Conservation (phyloP, 2,329 filamentous ascomycete species). For the Phialocephala sp. region DNA sequence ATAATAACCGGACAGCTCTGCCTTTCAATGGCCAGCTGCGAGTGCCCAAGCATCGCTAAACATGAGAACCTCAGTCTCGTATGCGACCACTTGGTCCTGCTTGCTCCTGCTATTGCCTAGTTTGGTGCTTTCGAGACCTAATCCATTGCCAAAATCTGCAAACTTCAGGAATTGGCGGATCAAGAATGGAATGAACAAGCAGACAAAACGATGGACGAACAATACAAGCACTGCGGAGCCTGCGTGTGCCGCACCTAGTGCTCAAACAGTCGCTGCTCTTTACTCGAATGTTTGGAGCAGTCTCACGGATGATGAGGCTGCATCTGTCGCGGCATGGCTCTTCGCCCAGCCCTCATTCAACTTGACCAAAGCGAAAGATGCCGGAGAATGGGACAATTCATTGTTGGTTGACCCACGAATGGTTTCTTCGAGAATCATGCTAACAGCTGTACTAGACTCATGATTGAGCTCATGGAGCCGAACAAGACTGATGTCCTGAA, state of each 20-base stretch:
- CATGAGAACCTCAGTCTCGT: neutral
- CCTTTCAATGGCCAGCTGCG: neutral
- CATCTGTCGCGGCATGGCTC: constrained; percentile 18
- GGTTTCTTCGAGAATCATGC: neutral
- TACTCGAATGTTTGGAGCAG: constrained; percentile 19
- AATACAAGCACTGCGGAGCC: constrained; percentile 1
- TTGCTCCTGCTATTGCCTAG: neutral
- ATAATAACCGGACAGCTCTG: neutral
- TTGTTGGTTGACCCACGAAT: neutral
- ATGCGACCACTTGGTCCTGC: neutral
- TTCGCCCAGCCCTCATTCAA: constrained; percentile 14
- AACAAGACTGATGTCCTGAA: constrained; percentile 27
- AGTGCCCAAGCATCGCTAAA: neutral
- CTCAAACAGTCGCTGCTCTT: constrained; percentile 10
- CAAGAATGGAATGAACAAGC: constrained; percentile 15
- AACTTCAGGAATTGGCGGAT: constrained; percentile 16
- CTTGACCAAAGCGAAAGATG: constrained; percentile 13
- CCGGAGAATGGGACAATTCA: constrained; percentile 18
- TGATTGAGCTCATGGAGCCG: constrained; percentile 25
- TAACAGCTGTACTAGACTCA: neutral
- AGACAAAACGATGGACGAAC: constrained; percentile 17
- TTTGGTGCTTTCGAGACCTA: neutral
- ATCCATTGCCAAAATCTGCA: constrained; percentile 10
- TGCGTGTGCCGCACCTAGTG: constrained; percentile 15
- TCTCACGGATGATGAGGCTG: constrained; percentile 18